Evolutionary conservation across 2,329 filamentous ascomycete genomes (phyloP), one percentile per base, ranked within the genome.

Genomic region (Aspergillus pseudotamarii): DNA sequence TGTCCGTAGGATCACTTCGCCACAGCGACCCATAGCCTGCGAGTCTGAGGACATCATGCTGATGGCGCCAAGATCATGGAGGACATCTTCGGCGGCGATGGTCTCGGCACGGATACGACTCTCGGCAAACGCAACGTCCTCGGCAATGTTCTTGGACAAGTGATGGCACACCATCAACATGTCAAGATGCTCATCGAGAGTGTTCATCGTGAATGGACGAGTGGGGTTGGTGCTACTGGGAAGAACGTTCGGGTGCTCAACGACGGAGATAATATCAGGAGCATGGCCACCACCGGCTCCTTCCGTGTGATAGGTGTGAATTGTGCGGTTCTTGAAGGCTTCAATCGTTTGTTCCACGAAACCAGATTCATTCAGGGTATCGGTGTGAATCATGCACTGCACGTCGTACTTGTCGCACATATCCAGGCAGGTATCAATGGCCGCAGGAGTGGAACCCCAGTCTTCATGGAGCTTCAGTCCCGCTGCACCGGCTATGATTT

Each of bases 131-230:
- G 94, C 93, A 16, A 98, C 91, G 75, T 98, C 94, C 80, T 98
- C 94, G 62, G 94, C 92, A 64, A 97, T 97, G 78, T 97, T 89
- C 78, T 92, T 92, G 58, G 89, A 93, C 11, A 98, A 83, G 74
- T 98, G 94, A 78, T 98, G 94, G 82, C 94, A 98, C 43, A 97
- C 93, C 94, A 97, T 97, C 54, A 97, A 83, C 94, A 98, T 98
- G 81, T 98, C 94, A 16, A 97, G 86, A 79, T 98, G 94, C 79
- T 98, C 94, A 74, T 97, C 94, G 0, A 98, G 86, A 0, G 94
- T 98, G 81, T 98, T 97, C 68, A 85, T 84, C 1, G 94, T 98
- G 78, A 89, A 97, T 0, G 94, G 94, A 2, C 94, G 85, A 1
- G 94, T 98, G 0, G 94, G 94, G 76, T 97, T 98, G 0, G 94